Base-by-base conservation (phyloP, 2,329 filamentous ascomycete species). In the Penicillium sp. region DNA sequence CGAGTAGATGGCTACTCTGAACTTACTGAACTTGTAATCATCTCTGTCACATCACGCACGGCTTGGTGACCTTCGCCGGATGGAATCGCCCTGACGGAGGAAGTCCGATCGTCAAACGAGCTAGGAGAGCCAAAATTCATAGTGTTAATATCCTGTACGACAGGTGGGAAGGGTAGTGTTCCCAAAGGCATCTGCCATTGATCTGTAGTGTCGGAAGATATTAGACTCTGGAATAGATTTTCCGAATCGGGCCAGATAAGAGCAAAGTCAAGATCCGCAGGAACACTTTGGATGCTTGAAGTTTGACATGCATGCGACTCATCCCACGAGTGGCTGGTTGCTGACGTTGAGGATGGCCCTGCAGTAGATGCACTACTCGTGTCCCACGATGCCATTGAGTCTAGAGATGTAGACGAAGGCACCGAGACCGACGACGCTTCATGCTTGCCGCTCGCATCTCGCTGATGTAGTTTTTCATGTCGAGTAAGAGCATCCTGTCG, bases 231-330 rank as follows among this genome's bases (percentile, higher is more conserved):
- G 34, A 77, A 77, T 21, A 78, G 54, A 52, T 74, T 68, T 54
- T 78, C 76, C 2, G 76, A 75, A 55, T 79, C 76, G 10, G 76
- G 76, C 76, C 76, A 79, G 42, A 77, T 72, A 18, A 79, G 60
- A 13, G 72, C 66, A 45, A 76, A 77, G 51, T 78, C 74, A 5
- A 75, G 52, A 24, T 75, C 73, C 4, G 64, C 59, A 1, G 63
- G 54, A 19, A 59, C 53, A 55, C 67, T 58, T 3, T 71, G 62
- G 51, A 70, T 54, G 3, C 50, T 56, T 6, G 57, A 31, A 40
- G 63, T 53, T 18, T 67, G 60, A 4, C 48, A 59, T 2, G 59
- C 42, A 24, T 66, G 61, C 11, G 61, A 34, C 29, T 66, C 62
- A 10, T 62, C 62, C 66, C 65, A 71, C 16, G 63, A 57, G 9